Percentiles rank a stretch among this genome's conserved stretches.
Conservation (phyloP, 1,139 yeast species). For the Sugiyamaella japonica region DNA sequence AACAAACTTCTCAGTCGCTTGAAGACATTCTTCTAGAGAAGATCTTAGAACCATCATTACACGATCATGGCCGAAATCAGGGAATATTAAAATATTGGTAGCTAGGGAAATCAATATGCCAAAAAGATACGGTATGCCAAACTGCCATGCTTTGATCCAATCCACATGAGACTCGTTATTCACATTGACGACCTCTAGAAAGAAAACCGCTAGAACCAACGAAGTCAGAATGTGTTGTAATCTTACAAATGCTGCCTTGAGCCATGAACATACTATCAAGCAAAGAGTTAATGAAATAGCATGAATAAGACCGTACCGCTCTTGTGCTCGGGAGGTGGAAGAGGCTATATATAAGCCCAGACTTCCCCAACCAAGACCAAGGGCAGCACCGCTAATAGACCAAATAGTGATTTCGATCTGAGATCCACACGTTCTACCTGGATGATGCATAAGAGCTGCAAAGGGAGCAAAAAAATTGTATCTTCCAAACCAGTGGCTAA, state of each 20-base stretch:
- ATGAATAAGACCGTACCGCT: slow-evolving; percentile 50
- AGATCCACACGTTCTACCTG: slow-evolving; percentile 49
- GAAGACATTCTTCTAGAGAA: slow-evolving; percentile 26
- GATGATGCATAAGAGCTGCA: slow-evolving; percentile 48
- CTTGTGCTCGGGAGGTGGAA: slow-evolving; percentile 44
- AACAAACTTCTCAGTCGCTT: slow-evolving; percentile 21
- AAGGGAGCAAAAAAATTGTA: slow-evolving; percentile 45
- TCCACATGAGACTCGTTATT: slow-evolving; percentile 17
- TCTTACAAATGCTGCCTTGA: slow-evolving; percentile 46
- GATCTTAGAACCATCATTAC: slow-evolving; percentile 24
- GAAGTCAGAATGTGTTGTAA: slow-evolving; percentile 44
- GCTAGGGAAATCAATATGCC: slow-evolving; percentile 45
- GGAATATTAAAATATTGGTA: slow-evolving; percentile 42
- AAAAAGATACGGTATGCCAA: slow-evolving; percentile 48
- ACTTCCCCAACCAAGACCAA: slow-evolving; percentile 50
- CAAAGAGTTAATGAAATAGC: slow-evolving; percentile 47
- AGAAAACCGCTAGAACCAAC: slow-evolving; percentile 44
- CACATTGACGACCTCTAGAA: slow-evolving; percentile 33
- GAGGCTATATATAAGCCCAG: slow-evolving; percentile 47
- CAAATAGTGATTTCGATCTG: slow-evolving; percentile 49
- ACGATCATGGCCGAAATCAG: slow-evolving; percentile 44
- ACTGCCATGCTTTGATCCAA: slow-evolving; percentile 47
- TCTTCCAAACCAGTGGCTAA: slow-evolving; percentile 47
- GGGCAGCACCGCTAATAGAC: slow-evolving; percentile 48
- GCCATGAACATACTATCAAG: slow-evolving; percentile 44